Evolutionary conservation across 1,139 yeast genomes (phyloP).

Genomic region (Nakaseomyces nivariensis): DNA sequence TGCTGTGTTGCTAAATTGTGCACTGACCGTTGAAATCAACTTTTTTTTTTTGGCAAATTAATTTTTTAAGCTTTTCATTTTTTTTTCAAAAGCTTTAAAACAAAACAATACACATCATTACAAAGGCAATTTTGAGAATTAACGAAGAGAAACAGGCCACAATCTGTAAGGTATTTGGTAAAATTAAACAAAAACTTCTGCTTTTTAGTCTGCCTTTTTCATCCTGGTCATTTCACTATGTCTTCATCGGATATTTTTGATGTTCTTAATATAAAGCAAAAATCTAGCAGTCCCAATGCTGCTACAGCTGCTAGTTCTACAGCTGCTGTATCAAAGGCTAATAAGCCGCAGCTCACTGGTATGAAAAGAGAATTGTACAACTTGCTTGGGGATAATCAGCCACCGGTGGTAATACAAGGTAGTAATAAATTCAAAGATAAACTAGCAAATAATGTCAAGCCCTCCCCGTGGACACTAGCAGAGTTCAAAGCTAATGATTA

Average conservation of each 20-base stretch:
- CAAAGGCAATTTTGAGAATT: no score
- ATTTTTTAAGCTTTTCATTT: no score
- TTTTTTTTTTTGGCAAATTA: no score
- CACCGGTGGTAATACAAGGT: slow-evolving; percentile 60
- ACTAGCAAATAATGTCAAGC: slow-evolving; percentile 49
- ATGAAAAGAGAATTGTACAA: slow-evolving; percentile 87
- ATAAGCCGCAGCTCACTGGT: slow-evolving; percentile 49
- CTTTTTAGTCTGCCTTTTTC: no score
- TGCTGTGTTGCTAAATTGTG: no score
- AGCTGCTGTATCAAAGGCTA: slow-evolving; percentile 11
- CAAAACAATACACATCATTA: no score
- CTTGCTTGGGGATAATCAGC: slow-evolving; percentile 83
- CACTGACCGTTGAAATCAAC: no score
- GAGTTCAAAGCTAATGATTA: slow-evolving; percentile 50
- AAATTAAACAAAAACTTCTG: no score
- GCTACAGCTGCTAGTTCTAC: slow-evolving; percentile 16
- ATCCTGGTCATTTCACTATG: slow-evolving; percentile 12
- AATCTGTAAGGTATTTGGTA: no score
- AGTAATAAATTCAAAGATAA: slow-evolving; percentile 55
- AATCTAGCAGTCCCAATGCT: slow-evolving; percentile 27
- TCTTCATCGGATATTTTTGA: slow-evolving; percentile 63
- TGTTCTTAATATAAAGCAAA: slow-evolving; percentile 53
- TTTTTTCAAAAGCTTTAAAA: background rate
- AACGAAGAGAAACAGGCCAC: no score
- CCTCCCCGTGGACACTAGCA: slow-evolving; percentile 74